Base-by-base conservation (phyloP, 768 basidiomycete genomes). In the Paxillus ammoniavirescens region DNA sequence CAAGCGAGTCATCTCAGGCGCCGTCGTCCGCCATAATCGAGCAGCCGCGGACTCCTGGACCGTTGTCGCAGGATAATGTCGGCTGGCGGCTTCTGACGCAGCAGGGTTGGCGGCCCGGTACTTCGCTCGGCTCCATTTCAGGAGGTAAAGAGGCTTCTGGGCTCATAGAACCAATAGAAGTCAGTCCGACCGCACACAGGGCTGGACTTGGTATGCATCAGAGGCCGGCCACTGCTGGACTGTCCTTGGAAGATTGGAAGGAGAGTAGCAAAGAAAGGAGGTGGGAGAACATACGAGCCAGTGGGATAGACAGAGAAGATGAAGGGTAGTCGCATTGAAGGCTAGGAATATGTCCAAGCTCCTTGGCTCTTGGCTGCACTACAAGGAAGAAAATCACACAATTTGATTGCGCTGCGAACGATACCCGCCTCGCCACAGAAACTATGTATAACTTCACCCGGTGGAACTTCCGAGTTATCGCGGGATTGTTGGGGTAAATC, bases 21-120 rank as follows among this genome's bases (percentile, higher is more conserved):
- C 52, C 67, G 36, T 49, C 62, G 42, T 43, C 49, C 42, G 46
- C 64, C 54, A 50, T 9, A 26, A 31, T n/a, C 8, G 54, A 65
- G 30, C 65, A 35, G 64, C 66, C 77, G 36, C 70, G 75, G 42
- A 73, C 78, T 13, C 72, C 83, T 17, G 60, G 67, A 6, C 82
- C 86, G 0, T 61, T 91, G 18, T 64, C 81, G 2, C 62, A 76
- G 3, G 73, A 75, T 15, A 91, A 89, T 61, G 72, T 91, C 49
- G 91, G 89, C 0, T 82, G 87, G 61, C 77, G 74, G 36, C 72
- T 92, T 30, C 73, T 91, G 1, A 72, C 83, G 66, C 86, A 84
- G 64, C 87, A 88, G 66, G 89, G 89, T 1, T 92, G 90, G 91
- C 72, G 75, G 15, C 89, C 87, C 8, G 90, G 89, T 1, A 69